Evolutionary conservation across 371 early-diverging fungal species (phyloP).

Genomic region (Mucor indicus): DNA sequence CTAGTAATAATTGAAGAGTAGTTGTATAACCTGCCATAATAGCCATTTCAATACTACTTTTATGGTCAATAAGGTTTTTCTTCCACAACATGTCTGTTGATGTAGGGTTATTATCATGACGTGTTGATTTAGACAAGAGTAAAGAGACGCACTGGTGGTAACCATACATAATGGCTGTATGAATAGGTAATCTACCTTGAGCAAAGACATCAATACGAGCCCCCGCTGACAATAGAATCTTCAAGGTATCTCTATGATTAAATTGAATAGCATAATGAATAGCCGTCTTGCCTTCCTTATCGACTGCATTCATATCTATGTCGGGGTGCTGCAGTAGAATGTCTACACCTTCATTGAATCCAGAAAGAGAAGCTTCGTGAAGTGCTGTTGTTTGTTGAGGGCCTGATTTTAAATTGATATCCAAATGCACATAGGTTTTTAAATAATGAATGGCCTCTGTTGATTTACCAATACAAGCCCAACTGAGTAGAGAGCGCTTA

Average conservation of each 20-base stretch:
- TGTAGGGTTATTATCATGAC: constrained; percentile 9
- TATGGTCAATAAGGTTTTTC: constrained; percentile 4
- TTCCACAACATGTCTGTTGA: constrained; percentile 9
- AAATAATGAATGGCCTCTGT: constrained; percentile 22
- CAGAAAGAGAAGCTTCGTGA: constrained; percentile 34
- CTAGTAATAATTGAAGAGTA: constrained; percentile 20
- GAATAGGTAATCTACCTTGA: constrained; percentile 27
- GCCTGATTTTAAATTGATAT: constrained; percentile 27
- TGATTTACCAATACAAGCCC: constrained; percentile 38
- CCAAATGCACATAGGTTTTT: constrained; percentile 20
- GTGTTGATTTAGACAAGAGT: constrained; percentile 2
- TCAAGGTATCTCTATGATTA: constrained; percentile 23
- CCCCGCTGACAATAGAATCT: constrained; percentile 20
- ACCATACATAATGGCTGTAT: constrained; percentile 25
- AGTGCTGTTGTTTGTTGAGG: constrained; percentile 34
- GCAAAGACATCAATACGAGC: constrained; percentile 25
- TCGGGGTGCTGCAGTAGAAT: constrained; percentile 26
- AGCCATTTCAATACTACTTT: constrained; percentile 21
- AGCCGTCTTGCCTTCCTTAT: constrained; percentile 26
- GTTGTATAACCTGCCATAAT: constrained; percentile 24
- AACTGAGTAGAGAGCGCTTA: constrained; percentile 25
- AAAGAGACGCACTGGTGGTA: constrained; percentile 21
- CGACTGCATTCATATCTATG: constrained; percentile 24
- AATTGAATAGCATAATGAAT: constrained; percentile 32
- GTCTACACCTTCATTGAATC: constrained; percentile 27